These are phyloP conservation scores for Plasmodium yoelii DNA, from an alignment of 169 alveolate genomes.

Conservation along the genomic window DNA sequence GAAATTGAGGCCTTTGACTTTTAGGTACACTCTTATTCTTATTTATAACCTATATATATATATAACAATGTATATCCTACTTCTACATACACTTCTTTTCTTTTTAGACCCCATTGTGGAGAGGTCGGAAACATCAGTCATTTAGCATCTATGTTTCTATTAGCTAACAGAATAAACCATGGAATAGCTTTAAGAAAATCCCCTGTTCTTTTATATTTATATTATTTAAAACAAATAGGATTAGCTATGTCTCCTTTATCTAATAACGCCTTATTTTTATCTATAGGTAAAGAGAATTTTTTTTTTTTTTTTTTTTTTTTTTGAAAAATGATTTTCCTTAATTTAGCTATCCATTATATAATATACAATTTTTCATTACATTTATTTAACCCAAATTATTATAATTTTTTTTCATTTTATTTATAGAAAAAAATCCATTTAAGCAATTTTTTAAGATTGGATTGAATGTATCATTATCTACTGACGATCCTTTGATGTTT, in stretches of 20 bases:
- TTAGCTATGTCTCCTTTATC: constrained; percentile 94
- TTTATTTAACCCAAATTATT: background rate
- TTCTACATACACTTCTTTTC: background rate
- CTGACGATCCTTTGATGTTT: constrained; percentile 96
- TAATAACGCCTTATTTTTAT: constrained; percentile 90
- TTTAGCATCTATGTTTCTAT: constrained; percentile 89
- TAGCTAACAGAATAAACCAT: constrained; percentile 92
- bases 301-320: background rate
- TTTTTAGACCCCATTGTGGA: constrained; percentile 94
- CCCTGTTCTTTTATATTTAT: constrained; percentile 92
- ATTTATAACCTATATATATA: no score
- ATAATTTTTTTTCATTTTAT: constrained; percentile 33
- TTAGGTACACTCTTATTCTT: constrained; percentile 78
- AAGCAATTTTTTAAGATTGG: constrained; percentile 91
- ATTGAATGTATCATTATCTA: constrained; percentile 92
- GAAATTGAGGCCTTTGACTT: constrained; percentile 88
- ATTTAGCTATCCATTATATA: background rate
- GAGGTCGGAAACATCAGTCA: constrained; percentile 93
- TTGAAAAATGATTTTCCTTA: background rate
- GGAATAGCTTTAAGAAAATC: constrained; percentile 89
- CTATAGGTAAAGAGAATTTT: constrained; percentile 3
- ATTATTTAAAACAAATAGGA: constrained; percentile 92
- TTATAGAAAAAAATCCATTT: constrained; percentile 90
- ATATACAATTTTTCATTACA: background rate
- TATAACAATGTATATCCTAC: no score